Percentiles rank a stretch among this genome's conserved stretches.
Evolutionary conservation across 441 rosid genomes (phyloP).

Genomic region (Pelargonium citronellum): DNA sequence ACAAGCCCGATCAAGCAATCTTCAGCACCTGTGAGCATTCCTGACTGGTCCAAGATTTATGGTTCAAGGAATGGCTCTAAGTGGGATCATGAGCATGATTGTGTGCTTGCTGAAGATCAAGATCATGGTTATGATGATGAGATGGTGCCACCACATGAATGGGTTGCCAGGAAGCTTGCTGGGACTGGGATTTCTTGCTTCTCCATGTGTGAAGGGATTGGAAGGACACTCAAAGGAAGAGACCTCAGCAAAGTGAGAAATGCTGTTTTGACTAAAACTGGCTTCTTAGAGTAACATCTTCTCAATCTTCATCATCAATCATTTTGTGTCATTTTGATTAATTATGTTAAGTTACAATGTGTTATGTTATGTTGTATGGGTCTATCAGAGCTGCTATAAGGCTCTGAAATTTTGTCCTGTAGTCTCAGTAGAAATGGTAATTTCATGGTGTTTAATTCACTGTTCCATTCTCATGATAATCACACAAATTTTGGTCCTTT

Average conservation of each 20-base stretch:
- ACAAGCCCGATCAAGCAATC: constrained; percentile 36
- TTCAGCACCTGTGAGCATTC: constrained; percentile 70
- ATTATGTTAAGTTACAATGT: too few species aligned
- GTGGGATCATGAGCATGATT: too few species aligned
- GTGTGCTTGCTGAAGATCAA: constrained; percentile 21
- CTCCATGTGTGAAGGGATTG: constrained; percentile 86
- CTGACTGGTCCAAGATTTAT: constrained; percentile 73
- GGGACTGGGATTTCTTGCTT: constrained; percentile 74
- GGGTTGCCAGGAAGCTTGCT: constrained; percentile 77
- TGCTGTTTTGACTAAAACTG: constrained; percentile 83
- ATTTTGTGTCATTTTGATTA: too few species aligned
- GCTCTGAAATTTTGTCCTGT: too few species aligned
- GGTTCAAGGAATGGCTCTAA: constrained; percentile 5
- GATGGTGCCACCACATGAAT: constrained; percentile 89
- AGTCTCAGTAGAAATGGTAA: too few species aligned
- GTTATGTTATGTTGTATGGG: too few species aligned
- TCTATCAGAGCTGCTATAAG: too few species aligned
- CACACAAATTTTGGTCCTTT: too few species aligned
- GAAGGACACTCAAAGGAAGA: constrained; percentile 97
- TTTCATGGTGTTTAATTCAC: too few species aligned
- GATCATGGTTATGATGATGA: constrained; percentile 38
- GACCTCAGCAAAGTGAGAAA: constrained; percentile 91
- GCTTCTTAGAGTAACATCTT: constrained; percentile 63
- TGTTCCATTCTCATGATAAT: too few species aligned
- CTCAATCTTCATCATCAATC: too few species aligned